phyloP scores from a whole-genome alignment of 108 stramenopile species.

The Cyclostephanos tholiformis region DNA sequence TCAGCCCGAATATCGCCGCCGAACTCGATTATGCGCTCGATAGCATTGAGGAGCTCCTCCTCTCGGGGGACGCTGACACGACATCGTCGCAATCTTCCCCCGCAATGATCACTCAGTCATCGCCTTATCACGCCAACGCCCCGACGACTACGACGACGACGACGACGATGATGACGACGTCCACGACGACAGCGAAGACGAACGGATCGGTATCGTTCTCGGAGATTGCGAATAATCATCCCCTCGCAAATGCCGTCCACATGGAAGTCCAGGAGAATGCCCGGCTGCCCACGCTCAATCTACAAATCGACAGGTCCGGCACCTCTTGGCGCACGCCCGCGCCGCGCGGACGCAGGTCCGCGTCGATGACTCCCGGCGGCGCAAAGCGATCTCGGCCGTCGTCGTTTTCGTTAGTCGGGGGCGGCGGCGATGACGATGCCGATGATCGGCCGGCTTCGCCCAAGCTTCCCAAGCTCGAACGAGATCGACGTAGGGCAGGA shows the following conservation, averaged over 20 bases:
- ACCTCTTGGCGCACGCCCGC: constrained; percentile 42
- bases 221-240: background rate
- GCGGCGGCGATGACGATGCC: background rate
- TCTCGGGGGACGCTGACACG: background rate
- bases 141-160: background rate
- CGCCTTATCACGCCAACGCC: background rate
- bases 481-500: background rate
- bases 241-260: constrained; percentile 65
- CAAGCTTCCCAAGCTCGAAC: background rate
- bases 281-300: constrained; percentile 70
- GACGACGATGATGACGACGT: constrained; percentile 4
- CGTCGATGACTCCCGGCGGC: background rate
- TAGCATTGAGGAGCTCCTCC: constrained; percentile 37
- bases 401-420: background rate
- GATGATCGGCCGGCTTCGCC: constrained; percentile 14
- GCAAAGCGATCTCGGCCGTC: constrained; percentile 5
- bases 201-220: background rate
- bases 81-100: background rate
- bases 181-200: background rate
- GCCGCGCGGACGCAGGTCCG: constrained; percentile 28
- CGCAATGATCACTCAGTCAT: no score
- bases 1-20: constrained; percentile 19
- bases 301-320: constrained; percentile 63
- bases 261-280: constrained; percentile 87
- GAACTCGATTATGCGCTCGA: constrained; percentile 37